phyloP scores from a whole-genome alignment of 345 rosid genomes.

The Gossypium turneri region DNA sequence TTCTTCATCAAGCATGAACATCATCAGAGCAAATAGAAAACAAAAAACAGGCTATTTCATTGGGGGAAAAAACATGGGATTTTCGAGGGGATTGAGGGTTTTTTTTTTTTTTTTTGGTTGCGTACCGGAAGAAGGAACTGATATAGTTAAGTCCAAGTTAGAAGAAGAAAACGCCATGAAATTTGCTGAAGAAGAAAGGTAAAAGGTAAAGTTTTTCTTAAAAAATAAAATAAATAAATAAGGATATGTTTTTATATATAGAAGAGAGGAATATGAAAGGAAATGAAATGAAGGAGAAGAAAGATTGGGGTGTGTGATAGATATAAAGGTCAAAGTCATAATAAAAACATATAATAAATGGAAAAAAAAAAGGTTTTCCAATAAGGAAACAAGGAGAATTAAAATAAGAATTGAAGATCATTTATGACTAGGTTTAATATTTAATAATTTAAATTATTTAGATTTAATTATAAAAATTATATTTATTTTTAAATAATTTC shows the following conservation, averaged over 20 bases:
- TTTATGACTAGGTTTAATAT: no score
- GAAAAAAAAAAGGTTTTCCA: no score
- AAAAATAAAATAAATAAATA: slow-evolving; percentile 4
- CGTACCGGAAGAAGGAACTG: slow-evolving; percentile 57
- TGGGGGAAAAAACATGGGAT: not conserved
- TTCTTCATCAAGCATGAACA: not conserved
- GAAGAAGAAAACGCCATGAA: slow-evolving; percentile 59
- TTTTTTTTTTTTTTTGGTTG: not conserved
- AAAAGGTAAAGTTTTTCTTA: slow-evolving; percentile 31
- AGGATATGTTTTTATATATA: not conserved
- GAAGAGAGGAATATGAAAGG: slow-evolving; percentile 25
- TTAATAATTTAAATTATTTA: no score
- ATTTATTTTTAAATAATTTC: no score
- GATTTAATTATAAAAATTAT: no score
- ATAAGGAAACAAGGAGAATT: no score
- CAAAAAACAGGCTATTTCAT: not conserved
- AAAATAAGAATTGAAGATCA: no score
- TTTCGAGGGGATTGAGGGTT: not conserved
- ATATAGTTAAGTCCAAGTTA: slow-evolving; percentile 77
- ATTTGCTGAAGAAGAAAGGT: slow-evolving; percentile 7
- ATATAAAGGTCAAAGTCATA: slow-evolving; percentile 32
- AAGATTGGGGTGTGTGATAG: not conserved
- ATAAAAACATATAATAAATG: slow-evolving; percentile 21
- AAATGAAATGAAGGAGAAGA: slow-evolving; percentile 6
- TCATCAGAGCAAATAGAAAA: not conserved